phyloP scores from a whole-genome alignment of 768 basidiomycete genomes.

The Sarcodon sp. region DNA sequence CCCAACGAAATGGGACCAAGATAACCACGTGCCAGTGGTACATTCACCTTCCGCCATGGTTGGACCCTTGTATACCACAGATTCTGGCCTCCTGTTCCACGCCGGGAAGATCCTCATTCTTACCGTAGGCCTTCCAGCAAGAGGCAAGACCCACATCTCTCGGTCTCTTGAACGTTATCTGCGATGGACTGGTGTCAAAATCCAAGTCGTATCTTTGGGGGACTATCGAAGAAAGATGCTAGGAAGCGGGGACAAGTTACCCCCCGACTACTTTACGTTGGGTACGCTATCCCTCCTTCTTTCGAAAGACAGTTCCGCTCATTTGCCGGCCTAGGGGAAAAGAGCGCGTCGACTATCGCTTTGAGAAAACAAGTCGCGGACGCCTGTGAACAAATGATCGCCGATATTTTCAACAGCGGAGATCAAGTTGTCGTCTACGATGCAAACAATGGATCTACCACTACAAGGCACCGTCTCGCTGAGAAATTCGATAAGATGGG shows the following conservation, averaged over 20 bases:
- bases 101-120: slow-evolving; percentile 93
- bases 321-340: slow-evolving; percentile 36
- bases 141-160: slow-evolving; percentile 95
- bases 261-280: slow-evolving; percentile 84
- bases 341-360: slow-evolving; percentile 67
- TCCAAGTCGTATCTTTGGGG: slow-evolving; percentile 86
- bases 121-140: slow-evolving; percentile 87
- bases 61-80: slow-evolving; percentile 93
- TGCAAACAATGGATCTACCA: slow-evolving; percentile 82
- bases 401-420: slow-evolving; percentile 74
- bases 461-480: slow-evolving; percentile 53
- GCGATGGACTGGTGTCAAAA: slow-evolving; percentile 96
- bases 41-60: slow-evolving; percentile 34
- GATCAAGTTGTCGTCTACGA: slow-evolving; percentile 99
- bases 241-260: slow-evolving; percentile 80
- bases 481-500: slow-evolving; percentile 80
- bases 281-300: slow-evolving; percentile 28
- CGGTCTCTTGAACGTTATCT: slow-evolving; percentile 94
- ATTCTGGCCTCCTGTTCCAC: slow-evolving; percentile 74
- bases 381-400: slow-evolving; percentile 83
- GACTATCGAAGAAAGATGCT: slow-evolving; percentile 88
- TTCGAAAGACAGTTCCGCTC: neutral
- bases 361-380: slow-evolving; percentile 62
- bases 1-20: too few species aligned
- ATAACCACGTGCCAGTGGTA: slow-evolving; percentile 6